Conservation (phyloP, 2,329 filamentous ascomycete species). For the Alternaria panax region DNA sequence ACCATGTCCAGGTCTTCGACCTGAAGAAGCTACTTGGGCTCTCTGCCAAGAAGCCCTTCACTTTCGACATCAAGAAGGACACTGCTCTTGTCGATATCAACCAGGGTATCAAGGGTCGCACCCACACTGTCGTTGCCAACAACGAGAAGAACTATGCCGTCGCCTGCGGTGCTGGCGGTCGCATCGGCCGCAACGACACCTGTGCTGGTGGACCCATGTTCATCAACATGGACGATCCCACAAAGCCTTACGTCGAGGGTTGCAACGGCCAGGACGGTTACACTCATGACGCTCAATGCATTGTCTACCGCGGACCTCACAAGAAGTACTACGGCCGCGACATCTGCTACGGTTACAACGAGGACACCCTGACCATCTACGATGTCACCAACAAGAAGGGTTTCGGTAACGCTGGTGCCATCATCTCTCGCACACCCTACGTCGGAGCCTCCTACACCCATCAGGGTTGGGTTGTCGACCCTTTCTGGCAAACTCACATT, state of each 20-base stretch:
- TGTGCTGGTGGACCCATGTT: slow-evolving; percentile 65
- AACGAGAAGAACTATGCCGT: slow-evolving; percentile 46
- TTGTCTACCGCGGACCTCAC: slow-evolving; percentile 63
- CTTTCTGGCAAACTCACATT: slow-evolving; percentile 46
- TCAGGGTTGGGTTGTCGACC: slow-evolving; percentile 63
- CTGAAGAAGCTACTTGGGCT: slow-evolving; percentile 54
- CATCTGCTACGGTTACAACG: slow-evolving; percentile 66
- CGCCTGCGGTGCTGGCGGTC: slow-evolving; percentile 43
- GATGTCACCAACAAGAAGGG: slow-evolving; percentile 63
- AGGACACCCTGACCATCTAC: slow-evolving; percentile 61
- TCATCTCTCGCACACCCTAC: slow-evolving; percentile 64
- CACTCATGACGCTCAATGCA: slow-evolving; percentile 67
- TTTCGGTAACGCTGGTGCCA: slow-evolving; percentile 60
- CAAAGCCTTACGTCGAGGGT: slow-evolving; percentile 56
- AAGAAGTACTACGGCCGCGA: slow-evolving; percentile 58
- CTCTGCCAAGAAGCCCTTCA: slow-evolving; percentile 41
- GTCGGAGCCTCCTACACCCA: slow-evolving; percentile 65
- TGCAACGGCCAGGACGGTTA: slow-evolving; percentile 65
- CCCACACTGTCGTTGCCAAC: slow-evolving; percentile 49
- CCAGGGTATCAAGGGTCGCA: slow-evolving; percentile 37
- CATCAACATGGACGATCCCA: slow-evolving; percentile 63
- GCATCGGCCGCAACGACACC: slow-evolving; percentile 38
- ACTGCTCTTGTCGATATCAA: slow-evolving; percentile 40
- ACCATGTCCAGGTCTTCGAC: slow-evolving; percentile 69
- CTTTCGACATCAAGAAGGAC: slow-evolving; percentile 40